Percentiles rank a stretch among this genome's conserved stretches.
phyloP scores from a whole-genome alignment of 306 rosid species.

The Quillaja saponaria region DNA sequence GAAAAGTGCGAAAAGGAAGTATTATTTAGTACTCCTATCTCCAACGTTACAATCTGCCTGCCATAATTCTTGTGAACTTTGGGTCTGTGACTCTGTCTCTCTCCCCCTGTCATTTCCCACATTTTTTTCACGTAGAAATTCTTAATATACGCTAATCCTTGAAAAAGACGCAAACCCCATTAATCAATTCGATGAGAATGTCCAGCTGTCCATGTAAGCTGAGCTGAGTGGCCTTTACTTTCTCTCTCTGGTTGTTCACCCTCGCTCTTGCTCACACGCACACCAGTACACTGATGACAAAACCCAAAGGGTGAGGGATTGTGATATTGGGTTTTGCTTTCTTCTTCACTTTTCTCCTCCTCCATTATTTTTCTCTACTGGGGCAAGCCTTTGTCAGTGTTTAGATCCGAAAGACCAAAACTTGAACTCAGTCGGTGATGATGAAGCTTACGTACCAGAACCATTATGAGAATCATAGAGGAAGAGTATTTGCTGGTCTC shows the following conservation, averaged over 20 bases:
- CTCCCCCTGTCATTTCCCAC: slow-evolving; percentile 27
- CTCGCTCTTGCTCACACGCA: neutral
- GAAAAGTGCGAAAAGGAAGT: too few species aligned
- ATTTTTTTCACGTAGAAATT: slow-evolving; percentile 34
- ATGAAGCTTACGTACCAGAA: slow-evolving; percentile 44
- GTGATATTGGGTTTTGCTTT: slow-evolving; percentile 13
- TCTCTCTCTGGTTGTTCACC: slow-evolving; percentile 3
- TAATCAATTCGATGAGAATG: slow-evolving; percentile 37
- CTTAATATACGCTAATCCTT: too few species aligned
- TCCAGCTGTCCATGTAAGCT: slow-evolving; percentile 76
- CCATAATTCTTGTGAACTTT: slow-evolving; percentile 30
- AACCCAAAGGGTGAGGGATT: slow-evolving; percentile 9
- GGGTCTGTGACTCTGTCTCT: slow-evolving; percentile 23
- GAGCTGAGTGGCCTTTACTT: slow-evolving; percentile 45
- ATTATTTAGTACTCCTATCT: too few species aligned
- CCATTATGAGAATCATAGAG: slow-evolving; percentile 33
- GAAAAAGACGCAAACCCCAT: slow-evolving; percentile 48
- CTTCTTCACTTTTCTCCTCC: slow-evolving; percentile 16
- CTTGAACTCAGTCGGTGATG: slow-evolving; percentile 25
- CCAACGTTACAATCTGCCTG: slow-evolving; percentile 28
- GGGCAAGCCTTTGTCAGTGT: neutral
- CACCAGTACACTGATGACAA: slow-evolving; percentile 20
- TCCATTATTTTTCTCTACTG: slow-evolving; percentile 19
- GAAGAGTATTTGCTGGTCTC: slow-evolving; percentile 45
- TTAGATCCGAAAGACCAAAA: slow-evolving; percentile 51